Evolutionary conservation across 2,329 filamentous ascomycete genomes (phyloP).

Genomic region (Pseudogymnoascus sp.): DNA sequence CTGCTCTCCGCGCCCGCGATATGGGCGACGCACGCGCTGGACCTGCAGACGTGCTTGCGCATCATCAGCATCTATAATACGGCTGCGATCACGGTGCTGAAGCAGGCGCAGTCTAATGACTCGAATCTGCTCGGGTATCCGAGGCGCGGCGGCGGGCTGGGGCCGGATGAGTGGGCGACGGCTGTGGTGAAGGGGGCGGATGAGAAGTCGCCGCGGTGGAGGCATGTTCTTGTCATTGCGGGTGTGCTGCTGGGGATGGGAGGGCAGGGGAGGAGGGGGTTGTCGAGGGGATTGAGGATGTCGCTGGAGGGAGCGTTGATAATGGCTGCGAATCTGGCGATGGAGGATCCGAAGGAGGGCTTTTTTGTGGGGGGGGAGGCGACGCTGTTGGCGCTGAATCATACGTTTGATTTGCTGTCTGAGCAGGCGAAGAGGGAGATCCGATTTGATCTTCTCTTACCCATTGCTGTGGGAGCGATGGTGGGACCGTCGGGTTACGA

Average conservation of each 20-base stretch:
- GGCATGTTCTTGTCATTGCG: slow-evolving; percentile 55
- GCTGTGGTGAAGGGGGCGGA: slow-evolving; percentile 32
- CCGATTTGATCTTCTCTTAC: slow-evolving; percentile 50
- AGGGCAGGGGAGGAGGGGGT: slow-evolving; percentile 44
- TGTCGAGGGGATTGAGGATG: slow-evolving; percentile 42
- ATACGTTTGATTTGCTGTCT: slow-evolving; percentile 51
- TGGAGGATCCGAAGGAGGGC: slow-evolving; percentile 41
- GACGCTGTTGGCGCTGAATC: slow-evolving; percentile 54
- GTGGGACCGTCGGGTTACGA: slow-evolving; percentile 54
- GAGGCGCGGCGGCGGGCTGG: slow-evolving; percentile 42
- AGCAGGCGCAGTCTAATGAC: slow-evolving; percentile 45
- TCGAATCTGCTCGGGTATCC: slow-evolving; percentile 34
- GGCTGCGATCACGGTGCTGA: slow-evolving; percentile 31
- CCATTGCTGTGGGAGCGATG: slow-evolving; percentile 47
- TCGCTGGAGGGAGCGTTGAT: slow-evolving; percentile 54
- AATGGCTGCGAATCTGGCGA: slow-evolving; percentile 50
- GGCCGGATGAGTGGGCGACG: slow-evolving; percentile 34
- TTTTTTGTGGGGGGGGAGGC: slow-evolving; percentile 40
- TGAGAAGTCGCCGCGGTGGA: slow-evolving; percentile 57
- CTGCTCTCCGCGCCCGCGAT: slow-evolving; percentile 50
- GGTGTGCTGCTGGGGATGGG: slow-evolving; percentile 55
- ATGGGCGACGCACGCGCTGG: slow-evolving; percentile 42
- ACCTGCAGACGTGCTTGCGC: slow-evolving; percentile 41
- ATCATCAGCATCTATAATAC: slow-evolving; percentile 50
- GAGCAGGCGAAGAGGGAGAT: slow-evolving; percentile 43